phyloP scores from a whole-genome alignment of 306 rosid genomes.

The Casuarina glauca region DNA sequence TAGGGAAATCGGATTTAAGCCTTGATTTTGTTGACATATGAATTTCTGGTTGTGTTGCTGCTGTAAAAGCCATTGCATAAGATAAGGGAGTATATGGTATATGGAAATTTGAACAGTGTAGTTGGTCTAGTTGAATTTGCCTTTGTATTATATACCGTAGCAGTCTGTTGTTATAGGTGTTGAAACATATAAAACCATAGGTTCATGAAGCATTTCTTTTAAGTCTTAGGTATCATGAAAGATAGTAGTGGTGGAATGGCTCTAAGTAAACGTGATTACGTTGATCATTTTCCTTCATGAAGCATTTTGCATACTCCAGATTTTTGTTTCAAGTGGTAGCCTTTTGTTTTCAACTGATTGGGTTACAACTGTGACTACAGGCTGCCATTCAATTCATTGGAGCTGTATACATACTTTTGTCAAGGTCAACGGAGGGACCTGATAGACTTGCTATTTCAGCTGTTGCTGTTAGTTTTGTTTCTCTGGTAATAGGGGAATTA shows the following conservation, averaged over 20 bases:
- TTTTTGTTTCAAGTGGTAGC: not conserved
- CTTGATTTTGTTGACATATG: not conserved
- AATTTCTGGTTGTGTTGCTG: not conserved
- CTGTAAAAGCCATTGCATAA: not conserved
- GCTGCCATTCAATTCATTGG: slow-evolving; percentile 55
- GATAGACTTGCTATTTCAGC: slow-evolving; percentile 50
- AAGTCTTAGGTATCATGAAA: not conserved
- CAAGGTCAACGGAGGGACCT: slow-evolving; percentile 38
- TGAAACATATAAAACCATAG: not conserved
- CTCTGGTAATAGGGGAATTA: slow-evolving; percentile 52
- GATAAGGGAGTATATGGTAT: not conserved
- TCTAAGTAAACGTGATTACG: not conserved
- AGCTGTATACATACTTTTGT: slow-evolving; percentile 36
- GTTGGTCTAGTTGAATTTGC: not conserved
- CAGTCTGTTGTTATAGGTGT: not conserved
- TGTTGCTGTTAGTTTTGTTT: slow-evolving; percentile 43
- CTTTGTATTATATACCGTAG: not conserved
- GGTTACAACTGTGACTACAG: slow-evolving; percentile 44
- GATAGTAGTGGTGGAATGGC: not conserved
- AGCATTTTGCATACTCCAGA: not conserved
- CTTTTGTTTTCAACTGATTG: slow-evolving; percentile 13
- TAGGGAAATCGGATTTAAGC: not conserved
- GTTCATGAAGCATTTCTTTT: not conserved
- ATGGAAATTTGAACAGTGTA: not conserved
- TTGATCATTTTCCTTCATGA: not conserved